Conservation (phyloP, 2,329 filamentous ascomycete genomes). For the Penicillium psychrosexuale region DNA sequence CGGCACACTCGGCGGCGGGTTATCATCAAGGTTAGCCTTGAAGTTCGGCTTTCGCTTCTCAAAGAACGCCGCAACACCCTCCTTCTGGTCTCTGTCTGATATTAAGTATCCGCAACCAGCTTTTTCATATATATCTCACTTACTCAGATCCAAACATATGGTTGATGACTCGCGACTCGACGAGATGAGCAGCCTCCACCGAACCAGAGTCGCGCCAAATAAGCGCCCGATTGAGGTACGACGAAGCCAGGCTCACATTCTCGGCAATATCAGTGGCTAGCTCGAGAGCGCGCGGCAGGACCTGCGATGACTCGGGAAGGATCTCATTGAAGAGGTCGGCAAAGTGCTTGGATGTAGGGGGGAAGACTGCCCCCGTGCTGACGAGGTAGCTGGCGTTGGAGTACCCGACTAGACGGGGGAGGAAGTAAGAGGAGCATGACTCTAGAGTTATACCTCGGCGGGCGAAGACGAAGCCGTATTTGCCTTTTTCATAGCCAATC, state of each 20-base stretch:
- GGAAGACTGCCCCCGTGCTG: conserved; percentile 63
- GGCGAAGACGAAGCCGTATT: conserved; percentile 72
- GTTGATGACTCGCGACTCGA: conserved; percentile 54
- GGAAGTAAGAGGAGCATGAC: conserved; percentile 67
- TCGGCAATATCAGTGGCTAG: conserved; percentile 64
- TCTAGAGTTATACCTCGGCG: conserved; percentile 70
- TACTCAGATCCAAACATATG: conserved; percentile 38
- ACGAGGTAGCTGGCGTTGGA: conserved; percentile 38
- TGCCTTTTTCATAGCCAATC: conserved; percentile 56
- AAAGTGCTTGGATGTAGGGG: conserved; percentile 48
- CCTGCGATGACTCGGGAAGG: conserved; percentile 55
- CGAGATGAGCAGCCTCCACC: conserved; percentile 66
- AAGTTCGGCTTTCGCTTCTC: conserved; percentile 66
- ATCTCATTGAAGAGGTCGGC: conserved; percentile 64
- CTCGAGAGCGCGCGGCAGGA: conserved; percentile 63
- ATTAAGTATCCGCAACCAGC: conserved; percentile 1
- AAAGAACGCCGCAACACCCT: conserved; percentile 67
- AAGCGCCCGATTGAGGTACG: conserved; percentile 67
- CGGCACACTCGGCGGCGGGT: conserved; percentile 60
- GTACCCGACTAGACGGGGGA: conserved; percentile 65
- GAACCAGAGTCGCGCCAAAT: conserved; percentile 56
- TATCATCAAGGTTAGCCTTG: conserved; percentile 57
- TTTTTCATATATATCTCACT: neutral
- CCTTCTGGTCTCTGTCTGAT: conserved; percentile 57
- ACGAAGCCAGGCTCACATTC: conserved; percentile 64